Percentiles rank a stretch among this genome's conserved stretches.
These are phyloP conservation scores for Tuber microsphaerosporum DNA, from an alignment of 495 filamentous ascomycete genomes.

Conservation along the genomic window DNA sequence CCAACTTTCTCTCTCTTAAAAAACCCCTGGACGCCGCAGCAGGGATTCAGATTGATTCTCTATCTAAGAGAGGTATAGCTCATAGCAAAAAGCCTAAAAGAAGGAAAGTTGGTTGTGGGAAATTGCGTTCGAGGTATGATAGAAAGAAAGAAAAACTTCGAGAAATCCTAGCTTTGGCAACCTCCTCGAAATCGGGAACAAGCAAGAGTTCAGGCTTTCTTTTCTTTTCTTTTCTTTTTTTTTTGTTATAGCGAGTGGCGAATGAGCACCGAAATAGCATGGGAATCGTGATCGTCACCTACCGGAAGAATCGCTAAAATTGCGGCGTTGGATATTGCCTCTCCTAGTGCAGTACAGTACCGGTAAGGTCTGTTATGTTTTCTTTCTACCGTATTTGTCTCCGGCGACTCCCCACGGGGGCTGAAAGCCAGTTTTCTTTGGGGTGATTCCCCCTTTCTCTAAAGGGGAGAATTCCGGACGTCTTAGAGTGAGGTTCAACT, in stretches of 20 bases:
- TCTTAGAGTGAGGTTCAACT: background rate
- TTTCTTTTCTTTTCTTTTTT: background rate
- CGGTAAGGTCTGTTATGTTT: background rate
- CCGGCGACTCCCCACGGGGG: background rate
- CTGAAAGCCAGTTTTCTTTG: background rate
- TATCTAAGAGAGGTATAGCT: no score
- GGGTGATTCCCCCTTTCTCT: background rate
- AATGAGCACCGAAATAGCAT: background rate
- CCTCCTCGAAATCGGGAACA: background rate
- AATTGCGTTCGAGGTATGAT: no score
- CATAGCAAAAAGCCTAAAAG: no score
- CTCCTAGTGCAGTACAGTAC: background rate
- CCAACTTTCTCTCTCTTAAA: no score
- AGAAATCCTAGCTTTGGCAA: no score
- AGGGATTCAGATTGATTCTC: no score
- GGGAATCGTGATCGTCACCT: background rate
- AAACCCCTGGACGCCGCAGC: no score
- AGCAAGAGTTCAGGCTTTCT: background rate
- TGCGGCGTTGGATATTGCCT: background rate
- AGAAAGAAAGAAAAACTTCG: no score
- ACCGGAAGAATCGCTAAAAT: background rate
- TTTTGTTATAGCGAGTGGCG: background rate
- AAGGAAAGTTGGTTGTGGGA: no score
- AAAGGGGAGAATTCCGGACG: constrained; percentile 1
- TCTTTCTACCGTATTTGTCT: background rate